Evolutionary conservation across 2,329 filamentous ascomycete genomes (phyloP), one percentile per base, ranked within the genome.

Genomic region (Cordyceps cicadae): DNA sequence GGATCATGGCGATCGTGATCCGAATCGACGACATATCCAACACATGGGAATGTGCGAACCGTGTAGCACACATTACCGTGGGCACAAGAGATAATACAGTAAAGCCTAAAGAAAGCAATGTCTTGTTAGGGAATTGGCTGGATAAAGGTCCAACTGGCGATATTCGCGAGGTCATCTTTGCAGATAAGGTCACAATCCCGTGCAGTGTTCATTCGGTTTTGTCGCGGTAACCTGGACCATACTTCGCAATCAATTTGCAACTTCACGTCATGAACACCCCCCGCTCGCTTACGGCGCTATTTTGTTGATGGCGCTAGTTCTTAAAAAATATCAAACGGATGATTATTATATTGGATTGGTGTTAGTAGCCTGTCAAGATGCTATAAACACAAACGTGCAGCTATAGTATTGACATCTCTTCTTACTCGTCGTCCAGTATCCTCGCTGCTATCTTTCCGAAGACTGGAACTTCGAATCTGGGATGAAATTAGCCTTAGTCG

Each of bases 41-140:
- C 49, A 76, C 76, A 52, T 90, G 87, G 85, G 79, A 85, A 60
- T 93, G 87, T 63, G 82, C 84, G 49, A 99, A 99, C 70, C 75
- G 80, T 15, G 80, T 95, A 37, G 86, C 92, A 12, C 94, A 99
- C 71, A 84, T 99, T 62, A 99, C 94, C 0, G 80, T 97, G 8
- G 94, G 94, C 21, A 99, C 94, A 0, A 84, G 86, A 11, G 82
- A 86, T 65, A 74, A 79, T 52, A 73, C 79, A 8, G 84, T 97
- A 68, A 97, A 97, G 77, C 93, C 94, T 0, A 92, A 89, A 74
- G 93, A 99, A 78, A 96, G 92, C 76, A 99, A 99, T 70, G 87
- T 90, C 62, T 67, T 99, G 69, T 73, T 99, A 62, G 80, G 80
- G 64, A 79, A 79, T 62, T 97, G 93, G 93, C 70, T 94, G 63